Conservation (phyloP, 495 filamentous ascomycete genomes). For the Immersiella caudata region DNA sequence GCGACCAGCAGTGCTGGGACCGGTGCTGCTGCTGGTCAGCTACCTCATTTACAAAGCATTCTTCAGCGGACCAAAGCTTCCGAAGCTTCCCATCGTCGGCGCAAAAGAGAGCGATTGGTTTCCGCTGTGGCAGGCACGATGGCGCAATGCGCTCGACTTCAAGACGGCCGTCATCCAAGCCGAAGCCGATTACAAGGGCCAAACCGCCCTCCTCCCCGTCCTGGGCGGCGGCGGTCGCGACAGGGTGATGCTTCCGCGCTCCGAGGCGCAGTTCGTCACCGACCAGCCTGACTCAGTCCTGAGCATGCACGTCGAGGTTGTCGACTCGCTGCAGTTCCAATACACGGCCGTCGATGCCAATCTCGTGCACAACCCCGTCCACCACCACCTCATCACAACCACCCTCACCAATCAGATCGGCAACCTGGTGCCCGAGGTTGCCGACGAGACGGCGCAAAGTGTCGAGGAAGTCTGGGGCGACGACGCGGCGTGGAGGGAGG, state of each 20-base stretch:
- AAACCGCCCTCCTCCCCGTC: conserved; percentile 36
- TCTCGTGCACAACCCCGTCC: conserved; percentile 39
- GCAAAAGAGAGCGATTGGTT: conserved; percentile 42
- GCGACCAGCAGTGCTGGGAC: conserved; percentile 34
- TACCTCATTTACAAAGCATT: conserved; percentile 36
- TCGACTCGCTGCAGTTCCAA: conserved; percentile 41
- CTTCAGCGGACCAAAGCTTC: conserved; percentile 28
- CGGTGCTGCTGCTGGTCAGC: conserved; percentile 29
- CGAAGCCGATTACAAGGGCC: conserved; percentile 31
- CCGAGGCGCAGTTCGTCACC: conserved; percentile 45
- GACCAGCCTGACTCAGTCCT: conserved; percentile 51
- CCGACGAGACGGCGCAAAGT: conserved; percentile 44
- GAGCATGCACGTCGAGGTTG: conserved; percentile 33
- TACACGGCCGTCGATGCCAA: conserved; percentile 41
- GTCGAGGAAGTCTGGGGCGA: conserved; percentile 43
- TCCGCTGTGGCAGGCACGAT: conserved; percentile 37
- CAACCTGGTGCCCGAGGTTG: conserved; percentile 43
- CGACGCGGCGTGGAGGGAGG: conserved; percentile 34
- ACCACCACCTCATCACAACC: conserved; percentile 39
- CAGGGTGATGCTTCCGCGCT: conserved; percentile 44
- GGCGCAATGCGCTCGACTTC: conserved; percentile 39
- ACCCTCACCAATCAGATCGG: conserved; percentile 46
- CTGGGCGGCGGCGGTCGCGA: conserved; percentile 20
- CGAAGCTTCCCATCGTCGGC: conserved; percentile 41
- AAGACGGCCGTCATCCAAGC: conserved; percentile 34